A percentile compares a stretch with the other conserved stretches of the same genome.
Evolutionary conservation across 495 filamentous ascomycete genomes (phyloP).

Genomic region (Hyphodiscus hymeniophilus): DNA sequence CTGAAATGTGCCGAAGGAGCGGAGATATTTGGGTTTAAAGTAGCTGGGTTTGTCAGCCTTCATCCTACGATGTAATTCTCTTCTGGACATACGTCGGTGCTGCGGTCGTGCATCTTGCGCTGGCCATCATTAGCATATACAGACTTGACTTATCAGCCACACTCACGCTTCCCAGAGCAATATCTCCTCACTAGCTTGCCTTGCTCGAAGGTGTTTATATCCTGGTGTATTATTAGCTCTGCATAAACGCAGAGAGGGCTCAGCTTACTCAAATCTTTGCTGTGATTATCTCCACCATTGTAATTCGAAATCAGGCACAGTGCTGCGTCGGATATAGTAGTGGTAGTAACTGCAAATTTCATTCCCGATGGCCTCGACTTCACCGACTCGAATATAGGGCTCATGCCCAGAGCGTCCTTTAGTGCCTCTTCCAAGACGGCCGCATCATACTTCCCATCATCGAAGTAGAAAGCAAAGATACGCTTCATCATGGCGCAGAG

Average conservation of each 20-base stretch:
- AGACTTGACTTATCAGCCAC: neutral
- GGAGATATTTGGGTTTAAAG: slow-evolving; percentile 14
- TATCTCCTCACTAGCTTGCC: slow-evolving; percentile 5
- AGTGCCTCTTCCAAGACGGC: slow-evolving; percentile 9
- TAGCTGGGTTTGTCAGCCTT: slow-evolving; percentile 9
- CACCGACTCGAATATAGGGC: slow-evolving; percentile 7
- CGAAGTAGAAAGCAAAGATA: slow-evolving; percentile 10
- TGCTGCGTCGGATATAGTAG: slow-evolving; percentile 18
- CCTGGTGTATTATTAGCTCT: slow-evolving; percentile 8
- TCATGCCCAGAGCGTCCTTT: slow-evolving; percentile 9
- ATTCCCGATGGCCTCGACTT: slow-evolving; percentile 12
- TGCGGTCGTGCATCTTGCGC: slow-evolving; percentile 16
- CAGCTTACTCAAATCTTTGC: slow-evolving; percentile 7
- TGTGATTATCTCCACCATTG: slow-evolving; percentile 7
- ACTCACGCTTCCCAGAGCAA: slow-evolving; percentile 14
- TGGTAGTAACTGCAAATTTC: slow-evolving; percentile 15
- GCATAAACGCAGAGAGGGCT: neutral
- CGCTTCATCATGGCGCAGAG: slow-evolving; percentile 5
- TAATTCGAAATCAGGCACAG: slow-evolving; percentile 17
- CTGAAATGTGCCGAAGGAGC: slow-evolving; percentile 11
- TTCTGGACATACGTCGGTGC: slow-evolving; percentile 8
- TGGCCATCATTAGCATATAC: slow-evolving; percentile 1
- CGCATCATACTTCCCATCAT: slow-evolving; percentile 15
- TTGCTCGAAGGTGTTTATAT: slow-evolving; percentile 15
- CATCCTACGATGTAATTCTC: neutral